Evolutionary conservation across 768 basidiomycete species (phyloP).

Genomic region (Auriscalpium vulgare): DNA sequence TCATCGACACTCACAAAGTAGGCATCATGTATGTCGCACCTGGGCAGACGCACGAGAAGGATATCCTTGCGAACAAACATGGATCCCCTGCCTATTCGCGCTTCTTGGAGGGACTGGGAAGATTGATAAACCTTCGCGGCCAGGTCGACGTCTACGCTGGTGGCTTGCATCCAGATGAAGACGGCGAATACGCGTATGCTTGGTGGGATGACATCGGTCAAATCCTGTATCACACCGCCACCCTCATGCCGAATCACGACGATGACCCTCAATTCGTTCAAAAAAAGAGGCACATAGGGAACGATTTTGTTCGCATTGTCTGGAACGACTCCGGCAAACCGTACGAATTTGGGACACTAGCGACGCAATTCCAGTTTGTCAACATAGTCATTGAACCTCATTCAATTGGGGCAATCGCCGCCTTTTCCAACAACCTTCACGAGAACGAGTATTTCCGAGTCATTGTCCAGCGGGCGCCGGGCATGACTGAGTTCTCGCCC

Average conservation of each 20-base stretch:
- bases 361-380: constrained; percentile 92
- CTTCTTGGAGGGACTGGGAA: constrained; percentile 85
- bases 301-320: constrained; percentile 91
- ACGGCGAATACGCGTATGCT: constrained; percentile 95
- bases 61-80: constrained; percentile 84
- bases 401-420: constrained; percentile 74
- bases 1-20: constrained; percentile 96
- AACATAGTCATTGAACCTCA: constrained; percentile 97
- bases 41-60: constrained; percentile 74
- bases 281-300: constrained; percentile 96
- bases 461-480: constrained; percentile 76
- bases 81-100: constrained; percentile 94
- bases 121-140: constrained; percentile 80
- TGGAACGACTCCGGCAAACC: constrained; percentile 95
- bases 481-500: constrained; percentile 93
- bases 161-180: constrained; percentile 82
- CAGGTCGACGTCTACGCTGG: constrained; percentile 92
- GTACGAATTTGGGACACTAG: constrained; percentile 86
- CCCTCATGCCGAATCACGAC: constrained; percentile 83
- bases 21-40: constrained; percentile 95
- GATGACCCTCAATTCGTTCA: constrained; percentile 64
- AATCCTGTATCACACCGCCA: constrained; percentile 91
- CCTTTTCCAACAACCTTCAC: constrained; percentile 75
- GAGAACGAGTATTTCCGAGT: constrained; percentile 97
- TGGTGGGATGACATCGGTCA: constrained; percentile 99